Conservation (phyloP, 768 basidiomycete genomes). For the Russula lepida region DNA sequence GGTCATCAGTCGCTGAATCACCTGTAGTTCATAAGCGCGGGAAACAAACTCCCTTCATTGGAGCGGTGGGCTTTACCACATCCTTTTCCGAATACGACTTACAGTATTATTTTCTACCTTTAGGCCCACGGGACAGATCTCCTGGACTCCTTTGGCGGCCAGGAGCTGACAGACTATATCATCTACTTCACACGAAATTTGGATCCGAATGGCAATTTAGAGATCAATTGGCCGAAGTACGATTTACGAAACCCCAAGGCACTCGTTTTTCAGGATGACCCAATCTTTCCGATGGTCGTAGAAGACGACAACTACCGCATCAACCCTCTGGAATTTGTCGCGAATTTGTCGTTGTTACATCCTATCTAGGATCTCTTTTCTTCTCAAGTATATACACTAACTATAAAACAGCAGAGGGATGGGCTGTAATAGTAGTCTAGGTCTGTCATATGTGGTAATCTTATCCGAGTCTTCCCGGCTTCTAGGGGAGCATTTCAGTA, state of each 20-base stretch:
- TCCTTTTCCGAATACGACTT: background rate
- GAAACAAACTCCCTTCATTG: conserved; percentile 3
- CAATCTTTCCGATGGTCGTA: background rate
- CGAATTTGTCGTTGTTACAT: conserved; percentile 11
- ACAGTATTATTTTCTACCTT: background rate
- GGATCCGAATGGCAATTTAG: conserved; percentile 1
- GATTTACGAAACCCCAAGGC: background rate
- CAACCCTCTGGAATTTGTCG: conserved; percentile 1
- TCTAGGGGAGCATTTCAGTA: background rate
- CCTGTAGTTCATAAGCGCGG: conserved; percentile 8
- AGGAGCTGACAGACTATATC: conserved; percentile 6
- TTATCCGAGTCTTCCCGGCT: background rate
- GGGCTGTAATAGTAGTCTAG: background rate
- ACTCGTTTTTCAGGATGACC: conserved; percentile 7
- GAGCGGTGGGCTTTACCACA: background rate
- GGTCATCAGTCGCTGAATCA: background rate
- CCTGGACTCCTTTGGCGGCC: background rate
- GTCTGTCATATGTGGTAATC: background rate
- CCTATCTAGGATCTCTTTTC: background rate
- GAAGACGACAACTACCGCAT: conserved; percentile 6
- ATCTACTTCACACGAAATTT: conserved; percentile 7
- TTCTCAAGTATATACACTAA: background rate
- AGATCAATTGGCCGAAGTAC: conserved; percentile 4
- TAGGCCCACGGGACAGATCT: conserved; percentile 13
- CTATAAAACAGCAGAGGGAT: too few relatives aligned